Evolutionary conservation across 805 yeast genomes (phyloP).

Genomic region (Hanseniaspora clermontiae): DNA sequence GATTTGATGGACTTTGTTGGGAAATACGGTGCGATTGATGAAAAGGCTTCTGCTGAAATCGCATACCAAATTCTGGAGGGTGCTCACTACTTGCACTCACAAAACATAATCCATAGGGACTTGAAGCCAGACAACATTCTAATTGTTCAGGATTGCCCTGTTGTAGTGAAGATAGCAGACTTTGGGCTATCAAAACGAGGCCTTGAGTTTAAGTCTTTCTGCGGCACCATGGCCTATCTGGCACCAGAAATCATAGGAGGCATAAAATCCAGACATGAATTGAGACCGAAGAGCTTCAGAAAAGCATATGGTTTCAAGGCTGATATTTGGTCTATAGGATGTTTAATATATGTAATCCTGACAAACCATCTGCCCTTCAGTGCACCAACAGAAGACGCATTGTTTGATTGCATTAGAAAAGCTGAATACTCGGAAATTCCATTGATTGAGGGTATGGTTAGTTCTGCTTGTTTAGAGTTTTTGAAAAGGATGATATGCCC

Average conservation of each 20-base stretch:
- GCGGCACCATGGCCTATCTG: slow-evolving; percentile 93
- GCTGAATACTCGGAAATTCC: slow-evolving; percentile 77
- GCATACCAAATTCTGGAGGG: slow-evolving; percentile 75
- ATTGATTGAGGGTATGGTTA: slow-evolving; percentile 50
- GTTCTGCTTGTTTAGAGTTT: slow-evolving; percentile 60
- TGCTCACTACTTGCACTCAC: slow-evolving; percentile 70
- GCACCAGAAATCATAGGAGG: slow-evolving; percentile 76
- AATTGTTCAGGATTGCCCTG: slow-evolving; percentile 84
- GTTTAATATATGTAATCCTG: slow-evolving; percentile 77
- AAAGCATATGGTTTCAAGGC: slow-evolving; percentile 65
- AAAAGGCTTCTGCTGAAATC: slow-evolving; percentile 77
- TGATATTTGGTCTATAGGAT: slow-evolving; percentile 97
- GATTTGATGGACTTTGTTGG: slow-evolving; percentile 96
- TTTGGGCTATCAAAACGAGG: slow-evolving; percentile 90
- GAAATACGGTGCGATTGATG: slow-evolving; percentile 82
- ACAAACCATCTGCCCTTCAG: slow-evolving; percentile 93
- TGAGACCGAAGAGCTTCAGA: slow-evolving; percentile 17
- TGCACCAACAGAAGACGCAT: slow-evolving; percentile 77
- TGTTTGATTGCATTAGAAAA: slow-evolving; percentile 58
- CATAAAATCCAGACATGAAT: slow-evolving; percentile 16
- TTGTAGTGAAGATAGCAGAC: slow-evolving; percentile 82
- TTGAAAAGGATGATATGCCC: slow-evolving; percentile 59
- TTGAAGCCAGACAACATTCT: slow-evolving; percentile 91
- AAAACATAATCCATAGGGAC: slow-evolving; percentile 93
- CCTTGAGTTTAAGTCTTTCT: slow-evolving; percentile 84